These are phyloP conservation scores for Salix caprea DNA, from an alignment of 345 rosid species.

Conservation along the genomic window DNA sequence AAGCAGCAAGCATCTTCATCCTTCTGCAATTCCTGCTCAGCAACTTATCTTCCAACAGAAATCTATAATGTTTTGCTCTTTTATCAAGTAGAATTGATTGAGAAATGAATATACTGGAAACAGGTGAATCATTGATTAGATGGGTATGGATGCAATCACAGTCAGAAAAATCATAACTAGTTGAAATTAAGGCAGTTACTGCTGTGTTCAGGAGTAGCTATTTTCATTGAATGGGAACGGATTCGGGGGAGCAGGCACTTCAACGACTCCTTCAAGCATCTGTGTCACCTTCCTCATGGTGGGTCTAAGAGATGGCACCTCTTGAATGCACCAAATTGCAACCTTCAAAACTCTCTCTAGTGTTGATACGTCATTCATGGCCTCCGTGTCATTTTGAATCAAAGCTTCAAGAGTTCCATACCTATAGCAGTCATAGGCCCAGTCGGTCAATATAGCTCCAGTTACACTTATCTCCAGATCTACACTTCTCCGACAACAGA, in stretches of 20 bases:
- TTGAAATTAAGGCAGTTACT: no score
- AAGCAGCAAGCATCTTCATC: no score
- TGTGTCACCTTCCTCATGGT: neutral
- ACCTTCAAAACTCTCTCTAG: neutral
- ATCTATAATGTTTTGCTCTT: no score
- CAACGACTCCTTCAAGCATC: slow-evolving; percentile 6
- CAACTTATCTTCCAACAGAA: no score
- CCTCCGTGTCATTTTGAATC: neutral
- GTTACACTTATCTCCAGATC: neutral
- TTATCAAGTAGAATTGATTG: no score
- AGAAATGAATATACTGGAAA: no score
- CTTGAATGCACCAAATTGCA: slow-evolving; percentile 18
- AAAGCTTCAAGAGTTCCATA: neutral
- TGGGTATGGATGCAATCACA: no score
- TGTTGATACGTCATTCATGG: neutral
- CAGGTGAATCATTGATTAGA: no score
- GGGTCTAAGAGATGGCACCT: slow-evolving; percentile 13
- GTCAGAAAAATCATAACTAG: no score
- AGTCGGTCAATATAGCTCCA: neutral
- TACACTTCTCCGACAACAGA: slow-evolving; percentile 5
- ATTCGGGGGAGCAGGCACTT: slow-evolving; percentile 4
- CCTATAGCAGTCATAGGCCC: slow-evolving; percentile 13
- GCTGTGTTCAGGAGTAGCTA: neutral
- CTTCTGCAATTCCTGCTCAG: no score
- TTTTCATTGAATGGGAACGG: neutral